A percentile compares a stretch with the other conserved stretches of the same genome.
phyloP scores from a whole-genome alignment of 257 asterid species.

The Sherardia arvensis region DNA sequence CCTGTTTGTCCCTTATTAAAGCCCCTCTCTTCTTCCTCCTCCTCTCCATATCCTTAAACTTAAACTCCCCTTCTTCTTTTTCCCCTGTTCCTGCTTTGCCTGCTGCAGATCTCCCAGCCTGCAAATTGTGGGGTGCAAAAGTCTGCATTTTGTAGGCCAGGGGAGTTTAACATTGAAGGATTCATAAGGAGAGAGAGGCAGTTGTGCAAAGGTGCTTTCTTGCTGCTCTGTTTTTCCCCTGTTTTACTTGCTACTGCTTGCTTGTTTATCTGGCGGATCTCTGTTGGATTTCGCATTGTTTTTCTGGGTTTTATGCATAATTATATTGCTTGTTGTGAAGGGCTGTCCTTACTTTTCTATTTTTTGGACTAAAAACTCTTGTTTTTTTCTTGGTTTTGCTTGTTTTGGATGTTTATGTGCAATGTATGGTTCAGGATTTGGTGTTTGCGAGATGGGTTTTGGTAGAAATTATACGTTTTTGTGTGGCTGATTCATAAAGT shows the following conservation, averaged over 20 bases:
- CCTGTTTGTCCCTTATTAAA: slow-evolving; percentile 8
- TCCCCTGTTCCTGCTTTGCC: background rate
- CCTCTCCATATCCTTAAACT: background rate
- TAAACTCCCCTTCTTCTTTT: background rate
- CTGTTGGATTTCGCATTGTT: slow-evolving; percentile 16
- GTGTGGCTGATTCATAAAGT: background rate
- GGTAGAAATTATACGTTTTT: background rate
- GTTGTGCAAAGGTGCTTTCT: slow-evolving; percentile 16
- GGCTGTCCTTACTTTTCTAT: slow-evolving; percentile 1
- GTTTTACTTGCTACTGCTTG: slow-evolving; percentile 6
- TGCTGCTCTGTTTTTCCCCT: slow-evolving; percentile 9
- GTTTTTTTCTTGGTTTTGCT: background rate
- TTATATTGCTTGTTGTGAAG: slow-evolving; percentile 4
- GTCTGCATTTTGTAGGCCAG: slow-evolving; percentile 8
- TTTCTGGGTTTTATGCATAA: background rate
- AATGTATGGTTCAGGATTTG: slow-evolving; percentile 3
- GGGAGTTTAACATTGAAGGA: background rate
- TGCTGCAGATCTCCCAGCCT: slow-evolving; percentile 8
- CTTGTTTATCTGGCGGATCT: slow-evolving; percentile 14
- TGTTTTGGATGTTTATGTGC: background rate
- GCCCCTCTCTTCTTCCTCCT: background rate
- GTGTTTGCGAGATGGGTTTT: background rate
- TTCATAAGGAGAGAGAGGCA: background rate
- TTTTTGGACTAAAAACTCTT: background rate
- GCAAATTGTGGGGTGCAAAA: background rate